Conservation (phyloP, 495 filamentous ascomycete species). For the Lasiosphaeria hispida region DNA sequence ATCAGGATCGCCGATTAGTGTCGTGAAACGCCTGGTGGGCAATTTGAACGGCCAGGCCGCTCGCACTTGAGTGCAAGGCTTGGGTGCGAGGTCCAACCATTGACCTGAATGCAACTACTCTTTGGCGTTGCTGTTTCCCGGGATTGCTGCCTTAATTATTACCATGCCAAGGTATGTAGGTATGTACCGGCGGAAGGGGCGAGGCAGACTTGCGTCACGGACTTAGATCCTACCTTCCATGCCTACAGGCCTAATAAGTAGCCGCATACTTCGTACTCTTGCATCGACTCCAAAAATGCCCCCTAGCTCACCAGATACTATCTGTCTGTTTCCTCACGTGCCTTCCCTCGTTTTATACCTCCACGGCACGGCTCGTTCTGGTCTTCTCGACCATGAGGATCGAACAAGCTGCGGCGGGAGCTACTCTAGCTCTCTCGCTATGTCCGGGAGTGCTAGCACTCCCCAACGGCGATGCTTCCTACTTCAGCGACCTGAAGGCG, state of each 20-base stretch:
- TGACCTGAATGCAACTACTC: too few relatives aligned
- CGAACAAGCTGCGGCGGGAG: slow-evolving; percentile 1
- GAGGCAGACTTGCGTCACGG: too few relatives aligned
- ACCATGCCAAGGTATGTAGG: too few relatives aligned
- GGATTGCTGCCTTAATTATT: too few relatives aligned
- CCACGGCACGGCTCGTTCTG: neutral
- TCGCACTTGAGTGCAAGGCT: too few relatives aligned
- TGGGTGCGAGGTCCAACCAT: too few relatives aligned
- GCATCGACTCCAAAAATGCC: neutral
- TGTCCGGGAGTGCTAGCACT: neutral
- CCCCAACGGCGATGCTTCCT: too few relatives aligned
- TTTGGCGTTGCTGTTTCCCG: too few relatives aligned
- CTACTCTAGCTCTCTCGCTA: neutral
- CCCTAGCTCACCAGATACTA: neutral
- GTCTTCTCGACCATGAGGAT: neutral
- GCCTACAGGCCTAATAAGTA: neutral
- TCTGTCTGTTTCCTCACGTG: neutral
- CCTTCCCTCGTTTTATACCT: neutral
- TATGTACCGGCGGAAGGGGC: too few relatives aligned
- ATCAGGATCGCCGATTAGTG: too few relatives aligned
- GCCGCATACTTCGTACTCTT: neutral
- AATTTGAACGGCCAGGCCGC: too few relatives aligned
- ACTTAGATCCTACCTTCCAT: neutral
- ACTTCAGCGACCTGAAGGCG: neutral
- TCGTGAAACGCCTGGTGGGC: too few relatives aligned